These are phyloP conservation scores for Boeremia lycopersici DNA, from an alignment of 2,329 filamentous ascomycete genomes.

Conservation along the genomic window DNA sequence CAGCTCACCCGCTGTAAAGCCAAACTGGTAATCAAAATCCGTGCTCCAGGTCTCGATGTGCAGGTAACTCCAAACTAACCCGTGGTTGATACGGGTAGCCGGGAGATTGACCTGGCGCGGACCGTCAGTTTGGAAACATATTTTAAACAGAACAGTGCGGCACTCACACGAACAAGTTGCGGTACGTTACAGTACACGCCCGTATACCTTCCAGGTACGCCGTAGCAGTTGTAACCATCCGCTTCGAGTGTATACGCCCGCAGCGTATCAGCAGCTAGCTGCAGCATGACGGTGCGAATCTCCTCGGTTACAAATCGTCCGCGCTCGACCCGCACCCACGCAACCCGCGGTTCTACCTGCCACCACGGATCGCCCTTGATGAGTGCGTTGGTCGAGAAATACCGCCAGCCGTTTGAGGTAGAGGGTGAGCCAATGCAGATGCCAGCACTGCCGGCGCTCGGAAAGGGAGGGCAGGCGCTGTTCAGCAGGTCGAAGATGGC, in stretches of 20 bases:
- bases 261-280: background rate
- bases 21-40: background rate
- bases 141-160: no score
- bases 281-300: background rate
- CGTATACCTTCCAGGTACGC: background rate
- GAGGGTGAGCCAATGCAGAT: background rate
- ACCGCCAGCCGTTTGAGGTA: background rate
- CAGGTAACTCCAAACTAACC: background rate
- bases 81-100: background rate
- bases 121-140: background rate
- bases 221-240: slow-evolving; percentile 1
- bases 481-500: background rate
- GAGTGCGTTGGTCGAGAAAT: background rate
- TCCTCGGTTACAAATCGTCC: background rate
- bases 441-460: background rate
- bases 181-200: slow-evolving; percentile 9
- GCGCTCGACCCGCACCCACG: background rate
- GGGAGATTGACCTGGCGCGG: background rate
- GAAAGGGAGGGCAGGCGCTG: background rate
- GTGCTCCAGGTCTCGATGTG: background rate
- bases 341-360: background rate
- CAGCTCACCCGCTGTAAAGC: background rate
- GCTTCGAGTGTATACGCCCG: background rate
- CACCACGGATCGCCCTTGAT: background rate
- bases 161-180: background rate